Evolutionary conservation across 805 yeast species (phyloP), one percentile per base, ranked within the genome.

Genomic region (Saccharomycopsis fibuligera): DNA sequence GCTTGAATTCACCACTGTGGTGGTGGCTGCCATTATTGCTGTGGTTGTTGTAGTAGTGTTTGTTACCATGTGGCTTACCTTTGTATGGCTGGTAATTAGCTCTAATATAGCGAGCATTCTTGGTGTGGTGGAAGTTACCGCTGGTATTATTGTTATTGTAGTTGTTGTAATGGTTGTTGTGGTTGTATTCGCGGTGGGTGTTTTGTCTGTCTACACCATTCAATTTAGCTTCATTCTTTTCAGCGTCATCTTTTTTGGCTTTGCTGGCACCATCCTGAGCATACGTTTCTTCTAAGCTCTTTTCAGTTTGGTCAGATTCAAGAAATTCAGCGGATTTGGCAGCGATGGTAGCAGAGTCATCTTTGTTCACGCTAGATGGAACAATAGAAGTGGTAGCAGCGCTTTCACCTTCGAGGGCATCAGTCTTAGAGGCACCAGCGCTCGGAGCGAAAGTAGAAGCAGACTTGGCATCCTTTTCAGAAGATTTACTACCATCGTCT

Each of bases 101-200:
- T 39, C 33, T 48, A 21, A 41, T 22, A 38, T 41, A 41, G 22
- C 49, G 51, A 12, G 30, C 41, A 40, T 45, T 37, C 17, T 54
- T 53, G 24, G 37, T 48, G 14, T 56, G 56, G 21, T 47, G 49
- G 25, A 44, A 48, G n/a, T 35, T 53, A 25, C 24, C 48, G 41
- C 50, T 48, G 49, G 35, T 31, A 43, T 31, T 36, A 21, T 17
- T 37, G 37, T 36, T 40, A 23, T 35, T 17, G 48, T 27, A 38
- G 49, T 23, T 35, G 54, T 35, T 46, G 40, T 33, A 44, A 50
- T 41, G 48, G 38, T 31, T 45, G 53, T 36, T 33, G 47, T 33
- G 39, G 41, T 44, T 27, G 51, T 30, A 29, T 50, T 39, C 47
- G 51, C 31, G 38, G 43, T 36, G 33, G 38, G 49, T 23, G 36